These are phyloP conservation scores for Pisolithus microcarpus DNA, from an alignment of 768 basidiomycete species.

Conservation along the genomic window DNA sequence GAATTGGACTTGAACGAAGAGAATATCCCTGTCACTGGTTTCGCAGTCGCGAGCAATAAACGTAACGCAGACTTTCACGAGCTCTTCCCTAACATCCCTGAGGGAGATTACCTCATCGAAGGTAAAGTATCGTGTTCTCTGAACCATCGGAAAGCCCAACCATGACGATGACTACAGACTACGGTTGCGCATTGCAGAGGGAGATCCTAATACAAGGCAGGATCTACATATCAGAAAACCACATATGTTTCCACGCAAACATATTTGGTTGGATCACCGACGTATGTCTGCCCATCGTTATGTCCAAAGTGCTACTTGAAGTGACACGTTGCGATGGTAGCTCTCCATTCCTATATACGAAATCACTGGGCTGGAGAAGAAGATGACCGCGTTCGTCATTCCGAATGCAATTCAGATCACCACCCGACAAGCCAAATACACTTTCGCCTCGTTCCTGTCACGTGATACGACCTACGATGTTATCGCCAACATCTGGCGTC, in stretches of 20 bases:
- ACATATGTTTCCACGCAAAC: constrained; percentile 98
- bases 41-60: constrained; percentile 93
- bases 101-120: constrained; percentile 97
- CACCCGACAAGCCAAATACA: constrained; percentile 78
- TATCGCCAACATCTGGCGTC: constrained; percentile 91
- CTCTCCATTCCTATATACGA: constrained; percentile 84
- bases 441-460: constrained; percentile 93
- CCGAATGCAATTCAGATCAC: constrained; percentile 93
- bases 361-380: constrained; percentile 84
- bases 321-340: constrained; percentile 33
- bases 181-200: constrained; percentile 93
- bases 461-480: constrained; percentile 96
- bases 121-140: constrained; percentile 43
- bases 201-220: constrained; percentile 97
- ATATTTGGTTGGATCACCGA: constrained; percentile 99
- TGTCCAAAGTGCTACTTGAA: background rate
- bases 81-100: constrained; percentile 80
- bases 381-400: constrained; percentile 96
- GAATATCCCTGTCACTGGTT: constrained; percentile 90
- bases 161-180: constrained; percentile 49
- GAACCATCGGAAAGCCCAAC: background rate
- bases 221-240: constrained; percentile 96
- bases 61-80: constrained; percentile 95
- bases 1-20: constrained; percentile 36
- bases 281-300: constrained; percentile 43